phyloP scores from a whole-genome alignment of 352 stramenopile genomes.

The Globisporangium apiculatum region DNA sequence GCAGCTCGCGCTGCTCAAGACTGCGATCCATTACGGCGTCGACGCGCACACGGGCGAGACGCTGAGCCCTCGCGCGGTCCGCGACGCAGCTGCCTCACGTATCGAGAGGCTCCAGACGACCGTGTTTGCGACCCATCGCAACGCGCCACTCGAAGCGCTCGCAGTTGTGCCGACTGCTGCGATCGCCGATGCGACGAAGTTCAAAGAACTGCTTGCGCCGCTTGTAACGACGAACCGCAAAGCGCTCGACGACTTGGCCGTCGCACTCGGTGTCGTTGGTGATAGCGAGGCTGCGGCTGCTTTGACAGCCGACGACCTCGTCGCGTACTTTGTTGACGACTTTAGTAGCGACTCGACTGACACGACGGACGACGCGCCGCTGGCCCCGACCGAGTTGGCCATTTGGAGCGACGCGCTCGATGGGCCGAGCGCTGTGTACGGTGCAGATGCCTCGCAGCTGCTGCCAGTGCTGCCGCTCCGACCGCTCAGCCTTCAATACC shows the following conservation, averaged over 20 bases:
- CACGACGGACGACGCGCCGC: neutral
- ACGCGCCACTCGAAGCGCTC: conserved; percentile 46
- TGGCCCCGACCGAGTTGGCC: conserved; percentile 85
- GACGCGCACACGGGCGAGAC: conserved; percentile 77
- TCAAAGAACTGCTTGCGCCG: conserved; percentile 31
- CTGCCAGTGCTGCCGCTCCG: conserved; percentile 78
- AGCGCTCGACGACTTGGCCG: conserved; percentile 27
- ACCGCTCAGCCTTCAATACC: conserved; percentile 94
- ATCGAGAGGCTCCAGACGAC: conserved; percentile 74
- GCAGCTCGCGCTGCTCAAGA: conserved; percentile 61
- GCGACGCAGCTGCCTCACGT: conserved; percentile 31
- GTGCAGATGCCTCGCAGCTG: conserved; percentile 28
- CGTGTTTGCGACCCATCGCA: conserved; percentile 37
- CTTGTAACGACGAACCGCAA: conserved; percentile 26
- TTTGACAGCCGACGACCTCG: conserved; percentile 31
- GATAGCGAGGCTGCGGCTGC: conserved; percentile 23
- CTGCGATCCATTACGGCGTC: conserved; percentile 71
- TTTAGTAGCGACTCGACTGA: conserved; percentile 13
- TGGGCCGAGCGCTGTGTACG: conserved; percentile 18
- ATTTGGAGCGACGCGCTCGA: conserved; percentile 77
- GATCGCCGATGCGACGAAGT: conserved; percentile 35
- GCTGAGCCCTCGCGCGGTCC: conserved; percentile 40
- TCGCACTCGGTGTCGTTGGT: conserved; percentile 41
- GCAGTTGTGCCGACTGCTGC: conserved; percentile 47
- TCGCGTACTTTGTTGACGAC: conserved; percentile 50